Percentiles rank a stretch among this genome's conserved stretches.
phyloP scores from a whole-genome alignment of 2,329 filamentous ascomycete species.

The Alternaria dauci region DNA sequence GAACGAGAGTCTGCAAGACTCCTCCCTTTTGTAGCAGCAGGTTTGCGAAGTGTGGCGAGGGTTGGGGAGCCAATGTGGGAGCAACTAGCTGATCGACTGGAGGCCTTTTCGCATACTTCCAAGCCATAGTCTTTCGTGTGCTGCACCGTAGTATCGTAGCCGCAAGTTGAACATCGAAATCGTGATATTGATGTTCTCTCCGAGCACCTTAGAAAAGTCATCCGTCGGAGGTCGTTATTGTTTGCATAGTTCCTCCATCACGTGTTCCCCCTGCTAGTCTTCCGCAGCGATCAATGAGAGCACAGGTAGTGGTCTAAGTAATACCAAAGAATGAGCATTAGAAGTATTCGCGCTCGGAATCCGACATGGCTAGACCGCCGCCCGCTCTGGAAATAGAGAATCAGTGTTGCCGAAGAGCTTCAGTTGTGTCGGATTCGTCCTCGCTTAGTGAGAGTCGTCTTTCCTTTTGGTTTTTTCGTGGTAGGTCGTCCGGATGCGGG shows the following conservation, averaged over 20 bases:
- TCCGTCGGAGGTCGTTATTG: not conserved
- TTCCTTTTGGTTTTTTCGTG: conserved; percentile 27
- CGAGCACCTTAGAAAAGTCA: not conserved
- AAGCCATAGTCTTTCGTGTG: not conserved
- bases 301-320: not conserved
- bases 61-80: conserved; percentile 80
- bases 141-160: not conserved
- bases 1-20: conserved; percentile 70
- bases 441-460: not conserved
- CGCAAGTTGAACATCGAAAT: not conserved
- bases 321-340: not conserved
- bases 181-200: not conserved
- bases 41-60: conserved; percentile 76
- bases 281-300: not conserved
- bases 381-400: not conserved
- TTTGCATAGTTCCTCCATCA: not conserved
- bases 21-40: conserved; percentile 74
- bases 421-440: not conserved
- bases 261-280: not conserved
- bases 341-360: not conserved
- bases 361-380: not conserved
- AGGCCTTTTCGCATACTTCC: conserved; percentile 44
- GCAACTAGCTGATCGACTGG: conserved; percentile 80
- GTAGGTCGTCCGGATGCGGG: conserved; percentile 44
- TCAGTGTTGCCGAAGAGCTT: not conserved